Evolutionary conservation across 2,329 filamentous ascomycete species (phyloP).

Genomic region (Xylariaceae sp.): DNA sequence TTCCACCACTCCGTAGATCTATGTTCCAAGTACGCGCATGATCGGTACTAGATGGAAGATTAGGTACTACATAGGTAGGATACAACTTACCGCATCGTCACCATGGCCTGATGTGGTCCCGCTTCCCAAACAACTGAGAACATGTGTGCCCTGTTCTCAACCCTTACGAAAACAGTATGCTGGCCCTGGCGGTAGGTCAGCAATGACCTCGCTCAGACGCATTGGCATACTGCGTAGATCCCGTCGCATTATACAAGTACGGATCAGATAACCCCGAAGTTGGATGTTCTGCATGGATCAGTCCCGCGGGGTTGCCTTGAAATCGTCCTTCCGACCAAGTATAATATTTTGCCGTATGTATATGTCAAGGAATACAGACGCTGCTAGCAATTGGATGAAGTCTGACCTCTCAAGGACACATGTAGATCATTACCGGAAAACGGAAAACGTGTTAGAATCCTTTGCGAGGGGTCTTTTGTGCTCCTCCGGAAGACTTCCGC

Average conservation of each 20-base stretch:
- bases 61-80: neutral
- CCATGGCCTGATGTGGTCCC: neutral
- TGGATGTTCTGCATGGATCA: neutral
- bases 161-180: too few relatives aligned
- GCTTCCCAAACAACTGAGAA: neutral
- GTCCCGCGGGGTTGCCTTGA: neutral
- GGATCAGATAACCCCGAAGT: neutral
- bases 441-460: too few relatives aligned
- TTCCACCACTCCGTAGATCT: neutral
- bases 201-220: neutral
- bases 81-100: neutral
- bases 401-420: neutral
- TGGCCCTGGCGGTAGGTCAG: neutral
- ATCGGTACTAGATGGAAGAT: neutral
- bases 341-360: too few relatives aligned
- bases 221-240: neutral
- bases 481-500: constrained; percentile 8
- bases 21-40: neutral
- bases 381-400: neutral
- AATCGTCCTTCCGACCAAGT: neutral
- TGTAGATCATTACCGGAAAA: constrained; percentile 4
- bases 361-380: neutral
- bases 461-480: neutral
- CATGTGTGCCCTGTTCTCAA: too few relatives aligned
- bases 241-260: neutral